Base-by-base conservation (phyloP, 768 basidiomycete genomes). In the Podaxis sp. region DNA sequence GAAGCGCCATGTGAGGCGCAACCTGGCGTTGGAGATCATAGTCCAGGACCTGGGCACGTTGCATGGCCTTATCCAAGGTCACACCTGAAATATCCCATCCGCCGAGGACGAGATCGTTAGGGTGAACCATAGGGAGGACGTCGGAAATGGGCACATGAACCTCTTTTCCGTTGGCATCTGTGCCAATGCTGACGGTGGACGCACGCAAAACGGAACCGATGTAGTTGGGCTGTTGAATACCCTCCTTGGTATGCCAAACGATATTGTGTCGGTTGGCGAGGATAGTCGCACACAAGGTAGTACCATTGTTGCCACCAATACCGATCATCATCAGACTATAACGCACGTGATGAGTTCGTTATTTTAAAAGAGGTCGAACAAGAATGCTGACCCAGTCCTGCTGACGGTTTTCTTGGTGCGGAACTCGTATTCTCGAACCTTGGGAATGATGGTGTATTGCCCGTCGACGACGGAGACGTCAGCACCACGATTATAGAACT, bases 71-170 rank as follows among this genome's bases (percentile, higher is more conserved):
- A 76, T 98, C 95, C 79, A 99, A 84, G 46, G 86, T 74, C 38
- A 86, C 43, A 46, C 88, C 85, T 46, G 95, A 97, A 70, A 99
- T 98, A 71, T 99, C 97, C 97, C 96, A 99, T n/a, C 97, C 96
- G 55, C 97, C 94, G 65, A 98, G 85, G n/a, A 97, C 93, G 70
- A 98, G 89, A 76, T 98, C 97, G 72, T 97, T 96, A 54, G 96
- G 96, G 78, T 98, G 95, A 55, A 96, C 94, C 93, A 96, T 97
- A 55, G 96, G 96, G 46, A 97, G 84, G 65, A 98, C 86, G 69
- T 96, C 95, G 11, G 88, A 91, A 70, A 98, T 78, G 22, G 97
- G 97, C 64, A 96, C 88, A 70, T 95, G 84, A 66, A 98, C 86
- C 70, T 98, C 97, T 77, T 94, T 93, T 67, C 91, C 91, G 2